Evolutionary conservation across 2,329 filamentous ascomycete genomes (phyloP).

Genomic region (Madurella fahalii): DNA sequence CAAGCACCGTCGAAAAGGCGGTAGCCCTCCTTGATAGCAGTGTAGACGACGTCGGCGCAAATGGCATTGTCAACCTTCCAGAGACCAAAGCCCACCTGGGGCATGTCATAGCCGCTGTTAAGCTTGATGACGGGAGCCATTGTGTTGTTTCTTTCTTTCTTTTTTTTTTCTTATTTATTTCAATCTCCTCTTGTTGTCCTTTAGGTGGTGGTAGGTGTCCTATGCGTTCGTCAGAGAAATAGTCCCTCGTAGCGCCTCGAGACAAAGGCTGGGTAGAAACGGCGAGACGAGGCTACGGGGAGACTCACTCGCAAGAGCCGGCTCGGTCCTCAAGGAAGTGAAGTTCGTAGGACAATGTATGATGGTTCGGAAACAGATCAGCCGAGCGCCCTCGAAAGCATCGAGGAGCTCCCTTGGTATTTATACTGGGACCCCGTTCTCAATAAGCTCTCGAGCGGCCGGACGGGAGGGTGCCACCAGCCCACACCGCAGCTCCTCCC

Average conservation of each 20-base stretch:
- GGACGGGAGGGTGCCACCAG: conserved; percentile 14
- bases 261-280: background rate
- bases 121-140: conserved; percentile 50
- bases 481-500: conserved; percentile 8
- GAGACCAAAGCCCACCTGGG: conserved; percentile 71
- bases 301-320: background rate
- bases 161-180: background rate
- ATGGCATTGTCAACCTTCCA: conserved; percentile 79
- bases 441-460: conserved; percentile 5
- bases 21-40: conserved; percentile 63
- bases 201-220: too few relatives aligned
- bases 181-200: background rate
- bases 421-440: conserved; percentile 21
- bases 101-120: conserved; percentile 65
- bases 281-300: background rate
- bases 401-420: conserved; percentile 17
- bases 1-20: conserved; percentile 58
- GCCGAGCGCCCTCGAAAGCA: conserved; percentile 6
- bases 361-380: conserved; percentile 13
- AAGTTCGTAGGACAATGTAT: conserved; percentile 1
- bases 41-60: conserved; percentile 73
- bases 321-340: background rate
- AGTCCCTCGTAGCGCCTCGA: background rate
- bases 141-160: conserved; percentile 14
- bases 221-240: conserved; percentile 5